A percentile compares a stretch with the other conserved stretches of the same genome.
Evolutionary conservation across 768 basidiomycete species (phyloP).

Genomic region (Xanthoconium stramineum): DNA sequence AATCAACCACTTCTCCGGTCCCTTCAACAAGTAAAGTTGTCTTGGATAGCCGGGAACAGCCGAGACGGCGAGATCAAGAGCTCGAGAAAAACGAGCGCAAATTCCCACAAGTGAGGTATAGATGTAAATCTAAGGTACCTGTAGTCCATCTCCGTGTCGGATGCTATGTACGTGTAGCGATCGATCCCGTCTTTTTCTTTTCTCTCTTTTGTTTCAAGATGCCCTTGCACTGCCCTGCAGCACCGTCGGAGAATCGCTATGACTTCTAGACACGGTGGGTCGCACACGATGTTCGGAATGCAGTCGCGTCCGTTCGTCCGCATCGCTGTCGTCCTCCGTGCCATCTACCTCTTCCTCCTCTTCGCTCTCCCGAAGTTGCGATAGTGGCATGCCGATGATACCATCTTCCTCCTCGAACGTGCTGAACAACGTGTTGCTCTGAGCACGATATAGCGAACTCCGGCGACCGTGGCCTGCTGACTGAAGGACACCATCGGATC

Average conservation of each 20-base stretch:
- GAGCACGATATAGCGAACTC: conserved; percentile 62
- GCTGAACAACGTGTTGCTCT: conserved; percentile 67
- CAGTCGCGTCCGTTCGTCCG: conserved; percentile 41
- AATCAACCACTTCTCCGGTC: neutral
- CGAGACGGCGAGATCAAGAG: no score
- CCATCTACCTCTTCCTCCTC: conserved; percentile 48
- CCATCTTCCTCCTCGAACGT: conserved; percentile 55
- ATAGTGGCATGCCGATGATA: conserved; percentile 46
- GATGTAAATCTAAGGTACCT: conserved; percentile 26
- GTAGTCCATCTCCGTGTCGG: conserved; percentile 22
- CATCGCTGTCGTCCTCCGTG: conserved; percentile 44
- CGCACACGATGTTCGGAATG: conserved; percentile 27
- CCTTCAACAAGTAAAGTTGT: neutral
- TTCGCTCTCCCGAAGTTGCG: conserved; percentile 63
- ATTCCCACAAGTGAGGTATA: conserved; percentile 21
- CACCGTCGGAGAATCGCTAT: conserved; percentile 47
- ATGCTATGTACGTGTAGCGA: conserved; percentile 14
- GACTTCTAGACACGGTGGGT: conserved; percentile 46
- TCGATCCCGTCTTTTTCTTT: neutral
- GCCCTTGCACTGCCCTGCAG: conserved; percentile 29
- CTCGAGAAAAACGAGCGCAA: conserved; percentile 2
- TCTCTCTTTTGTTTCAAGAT: conserved; percentile 10
- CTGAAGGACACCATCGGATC: conserved; percentile 22
- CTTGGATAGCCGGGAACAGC: neutral
- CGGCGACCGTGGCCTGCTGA: conserved; percentile 57